Evolutionary conservation across 768 basidiomycete genomes (phyloP).

Genomic region (Boletus insuetus): DNA sequence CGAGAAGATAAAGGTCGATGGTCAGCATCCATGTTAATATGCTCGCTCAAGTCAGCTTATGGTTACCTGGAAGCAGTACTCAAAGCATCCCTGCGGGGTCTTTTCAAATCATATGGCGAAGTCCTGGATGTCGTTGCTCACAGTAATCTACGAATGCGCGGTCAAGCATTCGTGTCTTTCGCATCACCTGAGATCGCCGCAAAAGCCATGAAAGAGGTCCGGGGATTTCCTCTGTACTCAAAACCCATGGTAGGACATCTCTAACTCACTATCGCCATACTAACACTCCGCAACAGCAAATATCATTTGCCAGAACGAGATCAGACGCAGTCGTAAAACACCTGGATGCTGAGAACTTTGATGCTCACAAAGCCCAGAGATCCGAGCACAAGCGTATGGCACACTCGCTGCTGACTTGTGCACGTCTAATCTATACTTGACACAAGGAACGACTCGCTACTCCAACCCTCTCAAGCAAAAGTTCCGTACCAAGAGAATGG

Average conservation of each 20-base stretch:
- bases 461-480: constrained; percentile 90
- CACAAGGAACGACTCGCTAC: constrained; percentile 72
- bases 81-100: constrained; percentile 78
- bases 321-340: constrained; percentile 89
- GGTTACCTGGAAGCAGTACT: constrained; percentile 53
- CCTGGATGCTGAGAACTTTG: constrained; percentile 62
- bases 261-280: neutral
- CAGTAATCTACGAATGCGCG: constrained; percentile 92
- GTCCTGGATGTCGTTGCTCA: constrained; percentile 97
- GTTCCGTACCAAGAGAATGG: constrained; percentile 75
- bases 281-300: constrained; percentile 62
- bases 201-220: constrained; percentile 90
- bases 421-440: neutral
- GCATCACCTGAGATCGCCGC: constrained; percentile 75
- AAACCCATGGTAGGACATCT: constrained; percentile 81
- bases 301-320: constrained; percentile 85
- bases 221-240: constrained; percentile 91
- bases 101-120: constrained; percentile 93
- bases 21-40: constrained; percentile 34
- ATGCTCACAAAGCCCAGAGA: constrained; percentile 71
- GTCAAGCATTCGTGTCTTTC: constrained; percentile 97
- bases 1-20: constrained; percentile 85
- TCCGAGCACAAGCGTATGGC: constrained; percentile 81
- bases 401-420: neutral
- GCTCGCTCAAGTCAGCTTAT: constrained; percentile 7